Evolutionary conservation across 1,139 yeast species (phyloP), one percentile per base, ranked within the genome.

Genomic region (Debaryomyces sp.): DNA sequence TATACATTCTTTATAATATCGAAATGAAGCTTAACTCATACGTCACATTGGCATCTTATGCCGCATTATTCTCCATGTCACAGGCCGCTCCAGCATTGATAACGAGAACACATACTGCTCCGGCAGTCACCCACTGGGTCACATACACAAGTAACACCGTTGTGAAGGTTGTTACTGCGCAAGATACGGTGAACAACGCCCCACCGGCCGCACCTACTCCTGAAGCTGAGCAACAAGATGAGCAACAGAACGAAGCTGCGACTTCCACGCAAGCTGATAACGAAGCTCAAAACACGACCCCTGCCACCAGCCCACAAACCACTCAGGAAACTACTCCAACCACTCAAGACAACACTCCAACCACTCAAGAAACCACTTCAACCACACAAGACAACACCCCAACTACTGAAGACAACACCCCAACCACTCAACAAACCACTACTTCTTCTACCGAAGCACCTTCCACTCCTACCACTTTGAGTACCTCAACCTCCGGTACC

Each of bases 61-160:
- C 30, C 29, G 30, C 59, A 24, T 54, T 66, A 35, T 53, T 64
- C 44, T 60, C 68, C 6, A 43, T 59, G 33, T 58, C 70, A 10
- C 59, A 59, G 30, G 72, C 72, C 6, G 63, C 70, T 39, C 72
- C 72, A 6, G 54, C 58, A 6, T 41, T 63, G 26, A 57, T 68
- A 45, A 69, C 73, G 24, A 54, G 66, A 41, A 51, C 52, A 8
- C 69, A 64, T 44, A 67, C 73, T 24, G 74, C 75, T 9, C 60
- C 66, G 4, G 60, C 73, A 9, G 66, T 65, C 13, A 69, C 74
- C 22, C 55, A 59, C n/a, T 62, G 64, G 55, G 53, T 56, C 9
- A 63, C 66, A 13, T 34, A 45, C 44, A 58, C 65, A 9, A 55
- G 64, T 2, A 57, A 56, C 40, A 57, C 67, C 7, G 44, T 36